Evolutionary conservation across 352 stramenopile species (phyloP).

Genomic region (Pythium brachiatum): DNA sequence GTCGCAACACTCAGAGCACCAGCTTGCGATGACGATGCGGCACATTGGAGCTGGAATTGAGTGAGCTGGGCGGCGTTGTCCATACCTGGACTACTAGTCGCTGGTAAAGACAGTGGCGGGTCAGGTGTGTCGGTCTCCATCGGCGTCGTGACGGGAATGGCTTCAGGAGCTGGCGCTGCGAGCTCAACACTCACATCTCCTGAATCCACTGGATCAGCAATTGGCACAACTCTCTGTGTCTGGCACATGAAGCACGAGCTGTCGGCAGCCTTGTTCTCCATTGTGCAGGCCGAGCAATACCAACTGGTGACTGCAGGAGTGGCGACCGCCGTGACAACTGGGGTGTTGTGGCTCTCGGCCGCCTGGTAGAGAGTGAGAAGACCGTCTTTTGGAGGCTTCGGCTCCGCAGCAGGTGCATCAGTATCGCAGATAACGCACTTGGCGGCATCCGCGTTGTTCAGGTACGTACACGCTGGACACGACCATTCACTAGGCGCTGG

Average conservation of each 20-base stretch:
- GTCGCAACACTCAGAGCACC: not conserved
- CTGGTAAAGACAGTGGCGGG: not conserved
- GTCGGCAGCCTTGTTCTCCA: constrained; percentile 65
- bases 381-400: constrained; percentile 37
- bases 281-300: constrained; percentile 59
- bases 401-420: constrained; percentile 19
- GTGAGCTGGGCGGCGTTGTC: constrained; percentile 3
- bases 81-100: not conserved
- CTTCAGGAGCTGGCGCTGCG: constrained; percentile 30
- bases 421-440: constrained; percentile 82
- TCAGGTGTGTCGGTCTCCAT: constrained; percentile 66
- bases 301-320: not conserved
- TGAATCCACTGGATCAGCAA: constrained; percentile 36
- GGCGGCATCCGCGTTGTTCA: constrained; percentile 48
- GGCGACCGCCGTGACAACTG: constrained; percentile 21
- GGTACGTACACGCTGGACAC: constrained; percentile 75
- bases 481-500: constrained; percentile 47
- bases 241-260: constrained; percentile 71
- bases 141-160: constrained; percentile 28
- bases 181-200: constrained; percentile 35
- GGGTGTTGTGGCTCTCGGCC: constrained; percentile 41
- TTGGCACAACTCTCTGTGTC: constrained; percentile 39
- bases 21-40: not conserved
- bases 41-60: constrained; percentile 6
- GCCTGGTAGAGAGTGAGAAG: constrained; percentile 71